Conservation (phyloP, 1,284 basidiomycete genomes). For the Lignosus rhinocerotis region DNA sequence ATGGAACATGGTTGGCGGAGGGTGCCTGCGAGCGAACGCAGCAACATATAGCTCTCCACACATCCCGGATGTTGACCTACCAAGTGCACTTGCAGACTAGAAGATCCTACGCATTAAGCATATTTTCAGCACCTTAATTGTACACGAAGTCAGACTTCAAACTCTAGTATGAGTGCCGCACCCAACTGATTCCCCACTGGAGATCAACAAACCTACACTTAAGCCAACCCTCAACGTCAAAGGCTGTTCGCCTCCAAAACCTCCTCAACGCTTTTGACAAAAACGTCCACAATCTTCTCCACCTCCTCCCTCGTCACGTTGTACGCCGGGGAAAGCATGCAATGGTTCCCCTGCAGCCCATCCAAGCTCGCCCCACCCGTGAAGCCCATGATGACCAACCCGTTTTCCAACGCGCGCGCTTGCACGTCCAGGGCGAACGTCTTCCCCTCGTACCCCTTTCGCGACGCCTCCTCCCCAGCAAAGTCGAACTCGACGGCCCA, state of each 20-base stretch:
- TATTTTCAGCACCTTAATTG: background rate
- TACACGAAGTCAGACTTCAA: background rate
- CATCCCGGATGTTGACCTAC: background rate
- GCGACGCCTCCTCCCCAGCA: slow-evolving; percentile 37
- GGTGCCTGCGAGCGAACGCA: background rate
- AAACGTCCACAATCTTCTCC: slow-evolving; percentile 61
- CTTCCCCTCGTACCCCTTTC: slow-evolving; percentile 47
- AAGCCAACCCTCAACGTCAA: background rate
- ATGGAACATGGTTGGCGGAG: background rate
- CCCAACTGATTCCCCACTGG: background rate
- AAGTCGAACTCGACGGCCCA: slow-evolving; percentile 84
- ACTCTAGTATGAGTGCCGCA: background rate
- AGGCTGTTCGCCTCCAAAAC: slow-evolving; percentile 41
- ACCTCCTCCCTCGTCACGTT: slow-evolving; percentile 69
- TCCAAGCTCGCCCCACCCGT: slow-evolving; percentile 67
- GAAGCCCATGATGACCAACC: slow-evolving; percentile 71
- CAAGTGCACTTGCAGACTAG: background rate
- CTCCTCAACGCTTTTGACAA: slow-evolving; percentile 65
- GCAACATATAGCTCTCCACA: background rate
- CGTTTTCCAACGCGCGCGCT: slow-evolving; percentile 62
- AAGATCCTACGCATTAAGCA: no score
- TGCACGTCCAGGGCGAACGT: slow-evolving; percentile 66
- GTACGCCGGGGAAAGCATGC: slow-evolving; percentile 74
- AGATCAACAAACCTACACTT: background rate
- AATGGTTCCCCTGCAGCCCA: slow-evolving; percentile 70